Percentiles rank a stretch among this genome's conserved stretches.
Evolutionary conservation across 1,284 basidiomycete genomes (phyloP).

Genomic region (Thecaphora thlaspeos): DNA sequence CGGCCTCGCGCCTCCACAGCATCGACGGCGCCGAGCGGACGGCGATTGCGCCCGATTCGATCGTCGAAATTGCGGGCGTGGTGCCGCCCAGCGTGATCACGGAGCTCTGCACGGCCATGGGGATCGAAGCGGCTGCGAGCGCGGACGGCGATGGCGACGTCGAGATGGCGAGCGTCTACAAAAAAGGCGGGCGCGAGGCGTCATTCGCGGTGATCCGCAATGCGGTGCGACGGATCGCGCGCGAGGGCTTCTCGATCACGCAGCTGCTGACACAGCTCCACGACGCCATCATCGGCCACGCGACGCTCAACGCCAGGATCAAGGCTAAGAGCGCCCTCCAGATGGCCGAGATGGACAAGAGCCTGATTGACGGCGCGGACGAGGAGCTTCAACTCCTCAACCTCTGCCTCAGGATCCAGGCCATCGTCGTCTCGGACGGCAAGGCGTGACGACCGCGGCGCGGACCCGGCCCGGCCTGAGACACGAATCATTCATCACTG

Average conservation of each 20-base stretch:
- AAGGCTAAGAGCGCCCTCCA: constrained; percentile 80
- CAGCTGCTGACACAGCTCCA: constrained; percentile 92
- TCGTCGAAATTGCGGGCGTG: constrained; percentile 96
- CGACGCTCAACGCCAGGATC: constrained; percentile 73
- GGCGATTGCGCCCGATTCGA: constrained; percentile 57
- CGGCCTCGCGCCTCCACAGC: constrained; percentile 73
- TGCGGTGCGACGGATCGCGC: constrained; percentile 73
- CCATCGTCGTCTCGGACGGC: too few relatives aligned
- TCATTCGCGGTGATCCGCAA: constrained; percentile 72
- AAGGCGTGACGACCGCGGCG: too few relatives aligned
- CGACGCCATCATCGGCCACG: constrained; percentile 81
- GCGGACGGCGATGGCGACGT: constrained; percentile 59
- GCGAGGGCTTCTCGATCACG: constrained; percentile 87
- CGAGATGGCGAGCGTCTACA: constrained; percentile 63
- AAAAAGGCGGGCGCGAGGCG: constrained; percentile 7
- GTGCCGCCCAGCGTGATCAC: constrained; percentile 76
- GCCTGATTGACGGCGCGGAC: constrained; percentile 93
- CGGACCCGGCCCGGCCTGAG: too few relatives aligned
- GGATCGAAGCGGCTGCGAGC: constrained; percentile 65
- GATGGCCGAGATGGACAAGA: constrained; percentile 94
- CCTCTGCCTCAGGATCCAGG: constrained; percentile 70
- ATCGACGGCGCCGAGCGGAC: constrained; percentile 17
- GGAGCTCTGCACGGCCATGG: constrained; percentile 71
- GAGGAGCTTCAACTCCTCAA: constrained; percentile 94
- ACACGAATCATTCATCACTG: too few relatives aligned